Evolutionary conservation across 768 basidiomycete genomes (phyloP).

Genomic region (Basidioascus undulatus): DNA sequence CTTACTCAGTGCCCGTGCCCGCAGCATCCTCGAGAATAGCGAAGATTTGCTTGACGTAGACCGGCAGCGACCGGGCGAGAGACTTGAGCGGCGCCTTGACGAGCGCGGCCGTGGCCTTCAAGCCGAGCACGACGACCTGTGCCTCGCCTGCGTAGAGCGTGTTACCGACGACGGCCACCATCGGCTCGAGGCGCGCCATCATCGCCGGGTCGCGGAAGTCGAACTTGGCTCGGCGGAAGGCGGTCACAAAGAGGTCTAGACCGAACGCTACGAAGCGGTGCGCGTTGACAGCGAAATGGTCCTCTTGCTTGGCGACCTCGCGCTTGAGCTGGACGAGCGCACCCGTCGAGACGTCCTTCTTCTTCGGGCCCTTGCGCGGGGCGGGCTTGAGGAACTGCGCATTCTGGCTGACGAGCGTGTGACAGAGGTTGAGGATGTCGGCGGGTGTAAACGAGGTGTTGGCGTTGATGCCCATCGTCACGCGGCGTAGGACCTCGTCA

Average conservation of each 20-base stretch:
- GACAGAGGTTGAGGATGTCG: slow-evolving; percentile 57
- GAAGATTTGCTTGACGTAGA: slow-evolving; percentile 61
- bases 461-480: slow-evolving; percentile 59
- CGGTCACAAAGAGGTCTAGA: slow-evolving; percentile 69
- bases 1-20: slow-evolving; percentile 68
- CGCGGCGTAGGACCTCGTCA: slow-evolving; percentile 66
- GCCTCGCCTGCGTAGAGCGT: slow-evolving; percentile 65
- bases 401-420: slow-evolving; percentile 76
- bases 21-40: slow-evolving; percentile 59
- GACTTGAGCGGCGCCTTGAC: slow-evolving; percentile 60
- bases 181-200: slow-evolving; percentile 59
- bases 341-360: slow-evolving; percentile 7
- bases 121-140: slow-evolving; percentile 43
- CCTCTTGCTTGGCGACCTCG: slow-evolving; percentile 25
- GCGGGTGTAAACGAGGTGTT: slow-evolving; percentile 44
- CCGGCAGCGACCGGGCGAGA: slow-evolving; percentile 48
- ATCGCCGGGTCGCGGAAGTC: slow-evolving; percentile 52
- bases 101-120: slow-evolving; percentile 59
- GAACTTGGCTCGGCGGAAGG: slow-evolving; percentile 61
- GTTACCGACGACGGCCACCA: slow-evolving; percentile 70
- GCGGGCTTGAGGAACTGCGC: slow-evolving; percentile 55
- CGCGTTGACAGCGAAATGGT: slow-evolving; percentile 67
- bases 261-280: slow-evolving; percentile 81
- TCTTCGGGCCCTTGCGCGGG: slow-evolving; percentile 1
- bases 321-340: slow-evolving; percentile 55